Evolutionary conservation across 192 early-diverging fungal species (phyloP).

Genomic region (Backusella australiensis): DNA sequence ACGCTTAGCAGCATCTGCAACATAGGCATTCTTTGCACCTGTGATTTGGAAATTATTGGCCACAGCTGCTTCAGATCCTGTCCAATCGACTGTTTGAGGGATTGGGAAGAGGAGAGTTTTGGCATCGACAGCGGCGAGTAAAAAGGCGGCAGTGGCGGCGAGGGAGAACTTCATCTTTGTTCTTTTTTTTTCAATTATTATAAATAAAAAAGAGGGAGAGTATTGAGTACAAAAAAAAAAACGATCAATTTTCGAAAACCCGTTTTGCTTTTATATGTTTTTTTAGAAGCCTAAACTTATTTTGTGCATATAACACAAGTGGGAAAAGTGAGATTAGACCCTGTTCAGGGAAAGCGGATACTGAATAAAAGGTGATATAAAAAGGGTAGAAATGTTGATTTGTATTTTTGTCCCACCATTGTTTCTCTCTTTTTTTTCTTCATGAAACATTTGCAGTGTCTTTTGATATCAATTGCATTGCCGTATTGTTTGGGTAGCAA

Average conservation of each 20-base stretch:
- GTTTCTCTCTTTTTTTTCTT: not conserved
- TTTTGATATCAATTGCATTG: conserved; percentile 3
- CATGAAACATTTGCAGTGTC: conserved; percentile 4
- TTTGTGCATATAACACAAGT: not conserved
- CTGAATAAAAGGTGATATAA: not conserved
- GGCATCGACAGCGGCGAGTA: conserved; percentile 9
- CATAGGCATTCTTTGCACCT: conserved; percentile 5
- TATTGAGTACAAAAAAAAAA: not conserved
- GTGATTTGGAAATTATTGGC: conserved; percentile 18
- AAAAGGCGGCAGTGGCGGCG: conserved; percentile 14
- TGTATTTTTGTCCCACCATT: not conserved
- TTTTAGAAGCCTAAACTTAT: not conserved
- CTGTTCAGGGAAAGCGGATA: not conserved
- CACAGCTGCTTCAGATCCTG: conserved; percentile 12
- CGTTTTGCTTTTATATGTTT: not conserved
- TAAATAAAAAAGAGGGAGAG: not conserved
- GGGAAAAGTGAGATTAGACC: not conserved
- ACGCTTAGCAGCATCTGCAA: conserved; percentile 34
- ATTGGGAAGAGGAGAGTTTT: conserved; percentile 29
- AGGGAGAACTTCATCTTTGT: conserved; percentile 23
- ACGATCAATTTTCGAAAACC: not conserved
- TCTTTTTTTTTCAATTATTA: not conserved
- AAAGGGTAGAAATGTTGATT: not conserved
- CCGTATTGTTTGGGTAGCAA: not conserved
- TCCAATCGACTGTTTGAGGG: conserved; percentile 29